phyloP scores from a whole-genome alignment of 768 basidiomycete genomes.

The Paxillus rubicundulus region DNA sequence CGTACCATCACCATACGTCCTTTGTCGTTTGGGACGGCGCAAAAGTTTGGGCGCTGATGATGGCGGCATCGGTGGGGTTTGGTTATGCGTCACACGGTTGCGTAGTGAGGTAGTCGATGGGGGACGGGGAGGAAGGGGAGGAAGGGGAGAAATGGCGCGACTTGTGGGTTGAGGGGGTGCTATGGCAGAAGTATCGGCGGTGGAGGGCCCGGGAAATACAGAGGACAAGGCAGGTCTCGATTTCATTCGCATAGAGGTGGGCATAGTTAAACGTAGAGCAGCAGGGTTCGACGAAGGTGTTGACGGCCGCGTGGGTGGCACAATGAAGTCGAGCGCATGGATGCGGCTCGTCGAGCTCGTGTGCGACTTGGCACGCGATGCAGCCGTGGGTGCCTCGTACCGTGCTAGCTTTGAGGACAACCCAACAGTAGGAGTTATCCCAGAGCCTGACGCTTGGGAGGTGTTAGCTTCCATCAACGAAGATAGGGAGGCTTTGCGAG shows the following conservation, averaged over 20 bases:
- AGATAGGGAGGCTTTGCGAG: constrained; percentile 77
- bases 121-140: constrained; percentile 55
- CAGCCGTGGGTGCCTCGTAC: constrained; percentile 78
- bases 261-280: constrained; percentile 83
- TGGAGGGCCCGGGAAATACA: constrained; percentile 56
- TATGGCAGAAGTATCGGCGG: constrained; percentile 23
- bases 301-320: constrained; percentile 75
- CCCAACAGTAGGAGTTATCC: constrained; percentile 32
- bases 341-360: constrained; percentile 64
- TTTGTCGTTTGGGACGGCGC: constrained; percentile 72
- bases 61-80: constrained; percentile 37
- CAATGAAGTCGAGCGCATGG: constrained; percentile 55
- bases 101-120: constrained; percentile 53
- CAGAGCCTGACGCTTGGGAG: constrained; percentile 56
- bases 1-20: constrained; percentile 82
- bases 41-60: constrained; percentile 61
- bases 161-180: constrained; percentile 33
- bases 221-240: constrained; percentile 72
- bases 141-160: constrained; percentile 59
- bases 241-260: constrained; percentile 75
- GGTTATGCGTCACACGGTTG: constrained; percentile 28
- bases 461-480: constrained; percentile 63
- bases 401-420: constrained; percentile 44
- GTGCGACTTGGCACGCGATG: constrained; percentile 74
- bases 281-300: constrained; percentile 78